Base-by-base conservation (phyloP, 2,329 filamentous ascomycete genomes). In the Pseudocercospora ulei region DNA sequence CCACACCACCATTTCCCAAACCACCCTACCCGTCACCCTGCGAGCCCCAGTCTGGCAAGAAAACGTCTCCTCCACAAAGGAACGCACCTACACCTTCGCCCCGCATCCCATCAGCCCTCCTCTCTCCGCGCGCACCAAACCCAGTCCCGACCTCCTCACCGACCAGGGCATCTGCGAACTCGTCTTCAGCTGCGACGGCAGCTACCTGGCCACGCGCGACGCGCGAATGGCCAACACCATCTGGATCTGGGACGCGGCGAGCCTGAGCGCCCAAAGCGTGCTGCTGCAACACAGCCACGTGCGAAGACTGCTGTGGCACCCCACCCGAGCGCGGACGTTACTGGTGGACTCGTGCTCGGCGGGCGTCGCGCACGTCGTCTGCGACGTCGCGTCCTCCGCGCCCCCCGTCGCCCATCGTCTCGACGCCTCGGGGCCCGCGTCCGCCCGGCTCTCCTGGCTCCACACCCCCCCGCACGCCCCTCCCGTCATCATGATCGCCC, bases 241-340 rank as follows among this genome's bases (percentile, higher is more conserved):
- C 9, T 69, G 66, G 66, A 56, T 69, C 37, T 70, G 66, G 66
- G 62, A 66, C 41, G 56, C 65, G 3, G 40, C 50, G 11, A 59
- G 53, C n/a, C 49, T 65, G 3, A 41, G 52, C 5, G 61, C 63
- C 3, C 56, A 56, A 12, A 56, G 59, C 3, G 62, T 70, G 7
- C 37, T 69, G 1, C 59, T 69, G 2, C 66, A 69, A 43, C 62
- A 69, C 44, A 53, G 59, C 6, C 60, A 65, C 7, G 53, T 70
- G 14, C 65, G 64, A 26, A 53, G 53, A 7, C 50, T 70, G 5
- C 46, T 50, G 8, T 70, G 67, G 67, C 65, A 70, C 42, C 62
- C 65, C 1, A 47, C 50, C 6, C 47, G 56, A 13, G 43, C 60
- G 2, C 43, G 53, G 0, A 48, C 59, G 0, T 57, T 70, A 1